These are phyloP conservation scores for Phialophora tarda DNA, from an alignment of 2,329 filamentous ascomycete genomes.

Conservation along the genomic window DNA sequence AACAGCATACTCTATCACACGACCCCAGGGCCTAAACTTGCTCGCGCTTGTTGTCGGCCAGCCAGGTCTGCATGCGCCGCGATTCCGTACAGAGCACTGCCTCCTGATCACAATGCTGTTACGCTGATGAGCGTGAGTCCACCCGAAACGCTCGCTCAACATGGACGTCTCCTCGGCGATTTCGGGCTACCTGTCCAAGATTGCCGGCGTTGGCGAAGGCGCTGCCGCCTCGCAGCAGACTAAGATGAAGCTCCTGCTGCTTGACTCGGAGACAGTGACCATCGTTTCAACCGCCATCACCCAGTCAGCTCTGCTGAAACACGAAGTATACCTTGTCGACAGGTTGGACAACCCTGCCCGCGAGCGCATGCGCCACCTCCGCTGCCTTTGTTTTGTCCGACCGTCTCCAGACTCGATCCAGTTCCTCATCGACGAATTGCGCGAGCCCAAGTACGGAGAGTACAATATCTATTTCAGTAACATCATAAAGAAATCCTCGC, in stretches of 20 bases:
- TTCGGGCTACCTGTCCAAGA: constrained; percentile 93
- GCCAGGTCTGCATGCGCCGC: background rate
- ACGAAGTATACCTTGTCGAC: constrained; percentile 98
- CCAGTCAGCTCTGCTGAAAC: constrained; percentile 89
- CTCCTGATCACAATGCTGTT: constrained; percentile 2
- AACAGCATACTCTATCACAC: background rate
- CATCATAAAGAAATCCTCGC: constrained; percentile 91
- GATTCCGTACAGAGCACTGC: background rate
- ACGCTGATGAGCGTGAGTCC: background rate
- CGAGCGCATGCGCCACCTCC: constrained; percentile 97
- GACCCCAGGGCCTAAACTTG: background rate
- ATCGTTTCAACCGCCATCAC: constrained; percentile 95
- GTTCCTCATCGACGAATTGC: constrained; percentile 88
- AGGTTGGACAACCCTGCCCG: constrained; percentile 86
- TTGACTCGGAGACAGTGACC: constrained; percentile 90
- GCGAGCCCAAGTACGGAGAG: constrained; percentile 96
- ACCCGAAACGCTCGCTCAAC: constrained; percentile 8
- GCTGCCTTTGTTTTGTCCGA: constrained; percentile 89
- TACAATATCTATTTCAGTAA: constrained; percentile 98
- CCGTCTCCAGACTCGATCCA: constrained; percentile 93
- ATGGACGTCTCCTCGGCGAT: constrained; percentile 97
- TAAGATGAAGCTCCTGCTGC: constrained; percentile 97
- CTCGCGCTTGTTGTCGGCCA: background rate
- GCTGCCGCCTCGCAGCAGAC: constrained; percentile 67
- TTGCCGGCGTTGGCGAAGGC: constrained; percentile 83